Evolutionary conservation across 2,329 filamentous ascomycete genomes (phyloP).

Genomic region (Chaetoscypha palmicola): DNA sequence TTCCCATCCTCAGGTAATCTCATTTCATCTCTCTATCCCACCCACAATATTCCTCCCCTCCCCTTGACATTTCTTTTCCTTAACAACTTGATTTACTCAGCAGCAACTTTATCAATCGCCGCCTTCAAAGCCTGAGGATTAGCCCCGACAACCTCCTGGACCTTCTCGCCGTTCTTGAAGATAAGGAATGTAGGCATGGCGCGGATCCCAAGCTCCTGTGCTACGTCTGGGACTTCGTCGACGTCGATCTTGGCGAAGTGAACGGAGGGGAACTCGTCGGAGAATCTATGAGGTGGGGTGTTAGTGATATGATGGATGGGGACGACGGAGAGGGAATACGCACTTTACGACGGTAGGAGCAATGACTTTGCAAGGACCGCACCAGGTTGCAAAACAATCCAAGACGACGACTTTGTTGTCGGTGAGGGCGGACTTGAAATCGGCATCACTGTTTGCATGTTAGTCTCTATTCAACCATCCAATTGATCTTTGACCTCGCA

Average conservation of each 20-base stretch:
- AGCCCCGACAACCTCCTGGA: conserved; percentile 70
- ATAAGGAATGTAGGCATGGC: conserved; percentile 91
- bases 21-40: too few relatives aligned
- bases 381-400: conserved; percentile 87
- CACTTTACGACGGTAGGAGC: conserved; percentile 66
- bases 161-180: conserved; percentile 73
- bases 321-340: conserved; percentile 16
- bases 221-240: conserved; percentile 69
- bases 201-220: conserved; percentile 69
- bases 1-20: not conserved
- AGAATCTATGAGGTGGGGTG: conserved; percentile 40
- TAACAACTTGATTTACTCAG: not conserved
- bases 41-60: too few relatives aligned
- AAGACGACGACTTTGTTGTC: conserved; percentile 62
- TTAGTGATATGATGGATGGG: conserved; percentile 18
- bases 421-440: conserved; percentile 50
- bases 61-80: not conserved
- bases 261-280: conserved; percentile 51
- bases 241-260: conserved; percentile 90
- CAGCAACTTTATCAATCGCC: conserved; percentile 30
- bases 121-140: conserved; percentile 61
- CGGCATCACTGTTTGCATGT: conserved; percentile 42
- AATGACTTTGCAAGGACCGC: conserved; percentile 90
- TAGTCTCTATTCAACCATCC: conserved; percentile 18
- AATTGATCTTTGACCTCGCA: not conserved